These are phyloP conservation scores for Mucor velutinosus DNA, from an alignment of 371 early-diverging fungal species.

Conservation along the genomic window DNA sequence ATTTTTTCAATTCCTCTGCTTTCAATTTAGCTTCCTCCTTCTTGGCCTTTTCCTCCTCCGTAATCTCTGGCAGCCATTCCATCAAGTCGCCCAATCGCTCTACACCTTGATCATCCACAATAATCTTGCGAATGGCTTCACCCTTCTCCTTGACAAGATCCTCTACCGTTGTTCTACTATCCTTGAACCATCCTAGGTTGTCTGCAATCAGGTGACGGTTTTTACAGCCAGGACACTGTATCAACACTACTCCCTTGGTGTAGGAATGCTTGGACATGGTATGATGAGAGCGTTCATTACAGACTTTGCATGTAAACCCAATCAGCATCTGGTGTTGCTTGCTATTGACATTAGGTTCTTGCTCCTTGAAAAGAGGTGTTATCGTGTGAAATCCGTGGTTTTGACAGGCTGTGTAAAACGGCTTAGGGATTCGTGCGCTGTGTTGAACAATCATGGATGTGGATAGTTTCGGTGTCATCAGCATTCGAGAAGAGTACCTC, in stretches of 20 bases:
- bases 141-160: constrained; percentile 83
- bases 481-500: background rate
- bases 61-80: constrained; percentile 53
- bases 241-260: constrained; percentile 89
- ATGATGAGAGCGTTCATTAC: constrained; percentile 81
- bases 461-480: background rate
- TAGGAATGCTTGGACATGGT: constrained; percentile 92
- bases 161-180: constrained; percentile 75
- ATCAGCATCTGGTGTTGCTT: constrained; percentile 76
- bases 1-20: constrained; percentile 22
- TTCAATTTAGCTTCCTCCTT: constrained; percentile 33
- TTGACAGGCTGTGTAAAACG: background rate
- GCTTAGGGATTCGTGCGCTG: background rate
- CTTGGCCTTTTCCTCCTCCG: constrained; percentile 40
- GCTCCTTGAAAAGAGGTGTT: background rate
- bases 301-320: constrained; percentile 95
- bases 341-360: constrained; percentile 30
- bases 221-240: constrained; percentile 90
- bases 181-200: constrained; percentile 91
- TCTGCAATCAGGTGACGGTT: constrained; percentile 95
- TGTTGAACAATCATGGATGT: background rate
- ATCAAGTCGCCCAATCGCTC: constrained; percentile 38
- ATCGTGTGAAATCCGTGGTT: background rate
- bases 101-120: constrained; percentile 44
- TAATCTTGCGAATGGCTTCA: constrained; percentile 64